phyloP scores from a whole-genome alignment of 2,329 filamentous ascomycete species.

The Fusarium fujikuroi region DNA sequence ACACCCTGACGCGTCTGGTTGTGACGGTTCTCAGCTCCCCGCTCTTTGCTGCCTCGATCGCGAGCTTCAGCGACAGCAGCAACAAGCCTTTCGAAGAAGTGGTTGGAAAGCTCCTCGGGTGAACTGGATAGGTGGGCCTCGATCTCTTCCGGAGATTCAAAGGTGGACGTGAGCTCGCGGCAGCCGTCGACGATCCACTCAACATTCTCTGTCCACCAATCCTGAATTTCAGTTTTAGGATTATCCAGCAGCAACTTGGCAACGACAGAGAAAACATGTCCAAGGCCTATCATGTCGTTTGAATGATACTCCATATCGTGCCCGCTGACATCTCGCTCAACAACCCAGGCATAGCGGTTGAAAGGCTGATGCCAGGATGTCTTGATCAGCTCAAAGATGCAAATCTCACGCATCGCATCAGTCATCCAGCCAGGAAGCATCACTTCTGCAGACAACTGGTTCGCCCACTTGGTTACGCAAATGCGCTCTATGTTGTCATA shows the following conservation, averaged over 20 bases:
- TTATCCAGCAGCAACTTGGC: background rate
- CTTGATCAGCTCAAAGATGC: background rate
- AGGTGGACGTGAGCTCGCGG: background rate
- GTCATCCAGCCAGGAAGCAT: background rate
- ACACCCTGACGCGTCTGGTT: background rate
- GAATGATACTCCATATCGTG: background rate
- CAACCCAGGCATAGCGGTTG: background rate
- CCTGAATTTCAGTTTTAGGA: background rate
- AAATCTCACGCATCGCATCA: background rate
- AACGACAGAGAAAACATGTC: background rate
- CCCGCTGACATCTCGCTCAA: background rate
- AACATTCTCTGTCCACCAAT: background rate
- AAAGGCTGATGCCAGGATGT: background rate
- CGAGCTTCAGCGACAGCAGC: background rate
- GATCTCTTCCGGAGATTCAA: background rate
- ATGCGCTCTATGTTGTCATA: background rate
- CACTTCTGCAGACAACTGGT: background rate
- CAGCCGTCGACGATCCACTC: background rate
- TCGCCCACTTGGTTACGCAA: background rate
- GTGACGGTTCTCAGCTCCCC: background rate
- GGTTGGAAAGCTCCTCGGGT: fast-evolving
- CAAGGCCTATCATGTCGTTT: background rate
- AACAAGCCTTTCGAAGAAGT: background rate
- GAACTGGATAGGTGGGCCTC: background rate
- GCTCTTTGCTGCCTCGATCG: too few species aligned